Base-by-base conservation (phyloP, 495 filamentous ascomycete species). In the Penicillium lividum region DNA sequence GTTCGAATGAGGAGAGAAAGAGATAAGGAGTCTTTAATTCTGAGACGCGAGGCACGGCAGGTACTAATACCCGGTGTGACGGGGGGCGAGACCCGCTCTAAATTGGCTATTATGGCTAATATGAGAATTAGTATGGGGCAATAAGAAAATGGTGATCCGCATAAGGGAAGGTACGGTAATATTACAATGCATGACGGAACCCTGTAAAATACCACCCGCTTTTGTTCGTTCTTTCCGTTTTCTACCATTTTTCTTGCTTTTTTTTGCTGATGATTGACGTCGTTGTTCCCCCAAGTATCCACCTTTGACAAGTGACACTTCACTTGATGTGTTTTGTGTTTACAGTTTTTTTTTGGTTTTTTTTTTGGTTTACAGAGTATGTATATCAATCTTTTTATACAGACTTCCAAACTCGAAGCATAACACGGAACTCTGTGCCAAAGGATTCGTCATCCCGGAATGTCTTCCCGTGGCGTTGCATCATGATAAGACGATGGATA, bases 11-110 rank as follows among this genome's bases (percentile, higher is more conserved):
- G 44, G 56, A 55, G 25, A 51, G 53, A 54, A 48, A 56, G 31
- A 67, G 61, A 65, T 64, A 65, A 65, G 65, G 59, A 58, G 59
- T 33, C 61, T 48, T 61, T 54, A 58, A 61, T 64, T 48, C 66
- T 58, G 66, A 47, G 57, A 44, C 49, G 51, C 16, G 27, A 59
- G 50, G 38, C 51, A 56, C 27, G 59, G 55, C 45, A 51, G 13
- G 49, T 51, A 22, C 22, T 22, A 57, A 55, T 68, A 67, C 66
- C n/a, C 33, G 51, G 59, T 59, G 56, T 63, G 52, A 68, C 66
- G 47, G 54, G 54, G 54, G 60, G 58, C 63, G 57, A 58, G 54
- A 57, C 61, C 44, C 7, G 38, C 29, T 16, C 25, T 22, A 46
- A 46, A 46, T 46, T 36, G 22, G 22, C 22, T 22, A 22, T 22